Conservation (phyloP, 306 rosid genomes). For the Prinsepia uniflora region DNA sequence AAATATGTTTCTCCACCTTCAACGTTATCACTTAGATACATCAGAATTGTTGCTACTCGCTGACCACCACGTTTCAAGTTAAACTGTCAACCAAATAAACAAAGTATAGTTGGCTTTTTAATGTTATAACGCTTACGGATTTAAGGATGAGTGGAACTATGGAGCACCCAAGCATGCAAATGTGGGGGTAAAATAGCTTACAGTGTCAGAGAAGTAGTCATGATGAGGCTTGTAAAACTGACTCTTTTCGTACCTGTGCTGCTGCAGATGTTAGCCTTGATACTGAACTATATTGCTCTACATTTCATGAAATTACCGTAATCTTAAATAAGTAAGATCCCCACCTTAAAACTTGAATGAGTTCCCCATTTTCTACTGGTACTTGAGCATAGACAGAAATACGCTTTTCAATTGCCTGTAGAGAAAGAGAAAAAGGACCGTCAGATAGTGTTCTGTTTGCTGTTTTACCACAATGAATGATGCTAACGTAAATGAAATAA, state of each 20-base stretch:
- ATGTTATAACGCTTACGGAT: slow-evolving; percentile 16
- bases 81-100: slow-evolving; percentile 44
- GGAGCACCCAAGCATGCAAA: not conserved
- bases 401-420: slow-evolving; percentile 93
- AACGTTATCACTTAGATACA: slow-evolving; percentile 85
- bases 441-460: not conserved
- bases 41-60: slow-evolving; percentile 89
- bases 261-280: slow-evolving; percentile 76
- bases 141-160: slow-evolving; percentile 19
- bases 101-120: slow-evolving; percentile 8
- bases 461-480: not conserved
- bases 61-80: slow-evolving; percentile 99
- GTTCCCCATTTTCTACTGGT: slow-evolving; percentile 92
- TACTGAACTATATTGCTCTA: slow-evolving; percentile 20
- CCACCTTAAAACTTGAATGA: slow-evolving; percentile 88
- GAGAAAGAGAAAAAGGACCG: not conserved
- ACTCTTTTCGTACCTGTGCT: slow-evolving; percentile 90
- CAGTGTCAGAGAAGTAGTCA: slow-evolving; percentile 94
- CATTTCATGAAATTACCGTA: slow-evolving; percentile 12
- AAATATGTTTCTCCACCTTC: slow-evolving; percentile 98
- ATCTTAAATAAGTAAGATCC: slow-evolving; percentile 32
- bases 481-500: not conserved
- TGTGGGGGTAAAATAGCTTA: slow-evolving; percentile 38
- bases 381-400: slow-evolving; percentile 87
- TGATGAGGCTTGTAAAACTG: slow-evolving; percentile 93